phyloP scores from a whole-genome alignment of 2,329 filamentous ascomycete species.

The Talaromyces sp. region DNA sequence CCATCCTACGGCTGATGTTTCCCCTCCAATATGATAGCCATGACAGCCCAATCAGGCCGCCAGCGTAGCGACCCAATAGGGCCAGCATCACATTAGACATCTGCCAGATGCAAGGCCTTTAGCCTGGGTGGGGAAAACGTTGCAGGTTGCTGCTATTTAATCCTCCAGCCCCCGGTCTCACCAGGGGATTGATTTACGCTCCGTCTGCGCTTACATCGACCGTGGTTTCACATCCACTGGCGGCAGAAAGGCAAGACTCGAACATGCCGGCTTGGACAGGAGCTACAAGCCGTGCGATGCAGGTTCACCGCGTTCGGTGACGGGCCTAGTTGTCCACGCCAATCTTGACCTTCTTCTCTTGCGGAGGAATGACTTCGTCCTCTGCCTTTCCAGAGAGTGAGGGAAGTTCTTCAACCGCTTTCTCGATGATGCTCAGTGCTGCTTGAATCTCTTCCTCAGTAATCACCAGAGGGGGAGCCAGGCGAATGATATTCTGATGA shows the following conservation, averaged over 20 bases:
- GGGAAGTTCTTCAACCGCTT: slow-evolving; percentile 76
- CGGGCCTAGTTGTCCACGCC: slow-evolving; percentile 26
- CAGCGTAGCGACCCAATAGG: background rate
- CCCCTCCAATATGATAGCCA: background rate
- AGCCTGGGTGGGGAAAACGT: background rate
- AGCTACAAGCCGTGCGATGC: slow-evolving; percentile 11
- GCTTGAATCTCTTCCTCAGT: slow-evolving; percentile 77
- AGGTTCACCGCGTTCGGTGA: slow-evolving; percentile 1
- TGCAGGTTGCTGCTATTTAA: background rate
- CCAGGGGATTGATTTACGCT: background rate
- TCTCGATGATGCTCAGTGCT: slow-evolving; percentile 71
- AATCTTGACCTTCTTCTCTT: slow-evolving; percentile 59
- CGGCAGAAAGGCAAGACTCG: slow-evolving; percentile 6
- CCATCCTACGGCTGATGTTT: background rate
- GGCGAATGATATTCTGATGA: slow-evolving; percentile 95
- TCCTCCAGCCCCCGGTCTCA: background rate
- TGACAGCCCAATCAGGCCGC: background rate
- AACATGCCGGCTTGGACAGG: slow-evolving; percentile 10
- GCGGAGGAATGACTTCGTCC: slow-evolving; percentile 50
- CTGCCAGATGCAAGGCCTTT: background rate
- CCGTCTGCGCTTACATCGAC: background rate
- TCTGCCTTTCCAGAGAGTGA: slow-evolving; percentile 53
- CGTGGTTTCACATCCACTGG: background rate
- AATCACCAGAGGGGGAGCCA: slow-evolving; percentile 94
- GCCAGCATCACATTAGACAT: background rate